Evolutionary conservation across 2,329 filamentous ascomycete species (phyloP), one percentile per base, ranked within the genome.

Genomic region (Colletotrichum simmondsii): DNA sequence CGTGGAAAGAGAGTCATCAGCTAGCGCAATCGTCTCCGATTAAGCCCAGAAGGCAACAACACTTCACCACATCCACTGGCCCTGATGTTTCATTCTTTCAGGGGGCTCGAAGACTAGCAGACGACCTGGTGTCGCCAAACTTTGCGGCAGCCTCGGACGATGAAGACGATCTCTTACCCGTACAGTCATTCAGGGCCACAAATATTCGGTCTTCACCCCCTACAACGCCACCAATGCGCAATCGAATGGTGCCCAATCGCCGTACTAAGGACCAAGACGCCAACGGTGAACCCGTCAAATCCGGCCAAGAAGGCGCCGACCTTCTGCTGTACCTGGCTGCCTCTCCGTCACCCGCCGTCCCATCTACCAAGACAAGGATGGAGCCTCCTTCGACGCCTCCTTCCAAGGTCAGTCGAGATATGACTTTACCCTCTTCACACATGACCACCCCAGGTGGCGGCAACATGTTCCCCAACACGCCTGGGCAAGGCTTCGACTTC

Each of bases 21-120:
- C 86, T 97, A 71, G 90, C 94, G 22, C 92, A 97, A 80, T 98
- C 95, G 5, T 98, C 95, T 5, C 96, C 96, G 28, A 92, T 94
- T 78, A 94, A 96, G 83, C 89, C 92, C 75, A 91, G 91, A 77
- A 91, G 93, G 78, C 92, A 93, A 79, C 88, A 92, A 77, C 91
- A 93, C 81, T 96, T 95, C 77, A 93, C 92, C 58, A 93, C 91
- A 24, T 89, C 90, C 19, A 90, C 90, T 64, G 91, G 92, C 5
- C 92, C 93, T 1, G 91, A 92, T 75, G 87, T 96, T 53, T 95
- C 94, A 62, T 95, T 97, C 80, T 94, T 95, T 80, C 92, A 92
- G 32, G 90, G 93, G 73, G 88, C 90, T 62, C 90, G 91, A 64
- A 92, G 91, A 63, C 88, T 95, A 73, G 90, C 92, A 42, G 91